These are phyloP conservation scores for Colletotrichum cuscutae DNA, from an alignment of 2,329 filamentous ascomycete species.

Conservation along the genomic window DNA sequence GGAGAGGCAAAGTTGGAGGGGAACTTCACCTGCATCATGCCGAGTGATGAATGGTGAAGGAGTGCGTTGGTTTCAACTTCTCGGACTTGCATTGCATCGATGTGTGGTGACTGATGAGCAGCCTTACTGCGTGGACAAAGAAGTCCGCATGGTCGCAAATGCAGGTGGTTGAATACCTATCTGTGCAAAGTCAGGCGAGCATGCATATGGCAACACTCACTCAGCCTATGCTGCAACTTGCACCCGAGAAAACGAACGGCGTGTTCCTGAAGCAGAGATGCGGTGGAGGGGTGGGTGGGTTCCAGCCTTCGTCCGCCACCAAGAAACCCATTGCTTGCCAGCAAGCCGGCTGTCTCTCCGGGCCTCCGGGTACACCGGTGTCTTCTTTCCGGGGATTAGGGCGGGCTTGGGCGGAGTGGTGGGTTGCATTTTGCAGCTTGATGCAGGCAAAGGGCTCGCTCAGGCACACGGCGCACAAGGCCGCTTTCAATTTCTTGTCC, in stretches of 20 bases:
- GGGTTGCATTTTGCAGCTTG: slow-evolving; percentile 8
- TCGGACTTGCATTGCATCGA: slow-evolving; percentile 28
- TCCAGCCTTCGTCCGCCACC: not conserved
- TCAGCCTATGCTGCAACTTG: not conserved
- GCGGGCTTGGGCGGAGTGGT: slow-evolving; percentile 12
- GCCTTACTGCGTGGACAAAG: not conserved
- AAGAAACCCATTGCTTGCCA: not conserved
- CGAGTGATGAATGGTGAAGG: slow-evolving; percentile 24
- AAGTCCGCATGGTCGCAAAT: not conserved
- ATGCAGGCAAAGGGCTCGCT: not conserved
- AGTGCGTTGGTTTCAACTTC: slow-evolving; percentile 30
- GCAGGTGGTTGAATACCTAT: not conserved
- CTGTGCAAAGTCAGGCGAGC: not conserved
- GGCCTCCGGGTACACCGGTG: slow-evolving; percentile 20
- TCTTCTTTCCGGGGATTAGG: slow-evolving; percentile 20
- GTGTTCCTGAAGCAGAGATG: slow-evolving; percentile 12
- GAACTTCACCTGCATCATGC: slow-evolving; percentile 2
- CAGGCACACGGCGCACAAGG: not conserved
- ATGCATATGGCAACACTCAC: slow-evolving; percentile 1
- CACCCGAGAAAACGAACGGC: not conserved
- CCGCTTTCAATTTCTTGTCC: not conserved
- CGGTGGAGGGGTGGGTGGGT: slow-evolving; percentile 5
- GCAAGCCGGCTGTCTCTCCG: slow-evolving; percentile 35
- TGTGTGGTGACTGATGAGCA: not conserved
- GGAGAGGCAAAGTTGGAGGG: not conserved